Conservation (phyloP, 2,329 filamentous ascomycete species). For the Sporothrix phasma region DNA sequence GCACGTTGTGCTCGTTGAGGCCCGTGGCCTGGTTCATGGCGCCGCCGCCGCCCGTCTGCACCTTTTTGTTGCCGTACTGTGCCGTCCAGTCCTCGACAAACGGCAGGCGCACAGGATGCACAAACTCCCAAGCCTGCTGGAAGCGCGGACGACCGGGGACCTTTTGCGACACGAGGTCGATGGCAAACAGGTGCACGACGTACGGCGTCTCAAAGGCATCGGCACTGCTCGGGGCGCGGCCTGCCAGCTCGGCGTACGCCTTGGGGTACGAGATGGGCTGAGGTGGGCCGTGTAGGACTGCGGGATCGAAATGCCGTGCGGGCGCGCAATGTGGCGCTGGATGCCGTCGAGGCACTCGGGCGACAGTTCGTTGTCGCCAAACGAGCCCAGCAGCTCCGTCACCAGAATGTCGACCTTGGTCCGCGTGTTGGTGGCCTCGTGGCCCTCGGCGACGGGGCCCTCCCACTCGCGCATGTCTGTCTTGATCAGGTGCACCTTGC, state of each 20-base stretch:
- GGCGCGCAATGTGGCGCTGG: constrained; percentile 70
- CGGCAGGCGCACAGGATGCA: constrained; percentile 55
- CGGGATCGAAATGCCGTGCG: constrained; percentile 86
- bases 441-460: constrained; percentile 51
- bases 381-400: constrained; percentile 88
- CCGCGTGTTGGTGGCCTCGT: constrained; percentile 37
- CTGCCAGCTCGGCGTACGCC: constrained; percentile 69
- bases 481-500: constrained; percentile 76
- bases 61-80: constrained; percentile 43
- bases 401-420: constrained; percentile 82
- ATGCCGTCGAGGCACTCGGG: constrained; percentile 92
- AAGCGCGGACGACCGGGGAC: constrained; percentile 53
- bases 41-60: constrained; percentile 57
- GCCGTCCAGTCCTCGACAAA: constrained; percentile 27
- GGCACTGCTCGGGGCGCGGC: constrained; percentile 50
- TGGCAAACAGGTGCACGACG: constrained; percentile 83
- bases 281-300: constrained; percentile 87
- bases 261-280: constrained; percentile 81
- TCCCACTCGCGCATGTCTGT: constrained; percentile 97
- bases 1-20: constrained; percentile 81
- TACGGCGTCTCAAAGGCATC: constrained; percentile 84
- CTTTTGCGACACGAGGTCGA: constrained; percentile 70
- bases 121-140: constrained; percentile 71
- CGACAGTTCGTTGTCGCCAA: constrained; percentile 92
- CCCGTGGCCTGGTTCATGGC: constrained; percentile 67